These are phyloP conservation scores for Prunus mongolica DNA, from an alignment of 306 rosid genomes.

Conservation along the genomic window DNA sequence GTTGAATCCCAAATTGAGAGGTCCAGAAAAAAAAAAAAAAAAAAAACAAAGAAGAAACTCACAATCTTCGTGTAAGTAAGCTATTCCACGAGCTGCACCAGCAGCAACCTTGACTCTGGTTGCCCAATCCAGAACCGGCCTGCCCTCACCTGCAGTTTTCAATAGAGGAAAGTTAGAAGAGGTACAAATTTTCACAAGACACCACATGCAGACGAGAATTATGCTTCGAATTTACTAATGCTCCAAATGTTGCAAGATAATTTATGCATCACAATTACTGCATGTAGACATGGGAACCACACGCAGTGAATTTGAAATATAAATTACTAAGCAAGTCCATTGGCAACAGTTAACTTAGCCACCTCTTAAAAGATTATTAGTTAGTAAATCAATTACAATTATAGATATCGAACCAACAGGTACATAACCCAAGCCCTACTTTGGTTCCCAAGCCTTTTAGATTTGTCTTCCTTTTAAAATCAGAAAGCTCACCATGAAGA, in stretches of 20 bases:
- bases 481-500: constrained; percentile 77
- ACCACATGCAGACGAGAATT: neutral
- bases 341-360: neutral
- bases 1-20: neutral
- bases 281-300: neutral
- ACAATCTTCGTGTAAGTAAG: constrained; percentile 97
- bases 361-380: neutral
- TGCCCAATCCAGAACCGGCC: constrained; percentile 72
- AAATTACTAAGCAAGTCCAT: neutral
- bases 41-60: constrained; percentile 27
- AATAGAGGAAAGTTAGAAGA: constrained; percentile 19
- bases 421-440: neutral
- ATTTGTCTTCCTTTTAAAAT: constrained; percentile 9
- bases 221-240: neutral
- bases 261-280: neutral
- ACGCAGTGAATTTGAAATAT: neutral
- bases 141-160: constrained; percentile 43
- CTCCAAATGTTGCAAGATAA: neutral
- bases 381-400: neutral
- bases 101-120: constrained; percentile 86
- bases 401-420: neutral
- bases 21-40: neutral
- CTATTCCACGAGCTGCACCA: constrained; percentile 96
- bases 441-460: neutral
- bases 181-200: constrained; percentile 4